Percentiles rank a stretch among this genome's conserved stretches.
Evolutionary conservation across 2,329 filamentous ascomycete genomes (phyloP).

Genomic region (Fusarium goolgardi): DNA sequence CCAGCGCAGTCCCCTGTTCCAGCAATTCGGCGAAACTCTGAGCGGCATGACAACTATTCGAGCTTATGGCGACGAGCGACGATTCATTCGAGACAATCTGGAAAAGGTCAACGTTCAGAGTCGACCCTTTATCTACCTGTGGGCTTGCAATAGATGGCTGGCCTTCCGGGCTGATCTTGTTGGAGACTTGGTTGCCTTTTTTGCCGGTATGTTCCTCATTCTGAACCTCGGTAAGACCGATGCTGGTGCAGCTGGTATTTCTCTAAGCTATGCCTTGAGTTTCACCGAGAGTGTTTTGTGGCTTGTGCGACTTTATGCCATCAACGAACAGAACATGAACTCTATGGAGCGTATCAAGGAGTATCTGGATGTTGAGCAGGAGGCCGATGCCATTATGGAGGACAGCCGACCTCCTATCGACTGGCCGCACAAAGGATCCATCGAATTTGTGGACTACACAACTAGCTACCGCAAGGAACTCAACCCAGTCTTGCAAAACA

Average conservation of each 20-base stretch:
- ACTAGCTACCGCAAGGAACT: constrained; percentile 90
- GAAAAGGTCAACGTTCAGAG: constrained; percentile 88
- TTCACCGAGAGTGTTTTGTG: constrained; percentile 98
- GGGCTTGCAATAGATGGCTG: constrained; percentile 97
- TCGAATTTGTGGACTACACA: constrained; percentile 90
- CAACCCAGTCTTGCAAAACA: constrained; percentile 83
- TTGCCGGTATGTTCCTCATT: constrained; percentile 91
- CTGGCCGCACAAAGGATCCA: constrained; percentile 87
- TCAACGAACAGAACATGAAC: constrained; percentile 99
- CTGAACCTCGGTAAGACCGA: constrained; percentile 85
- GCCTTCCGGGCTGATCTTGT: constrained; percentile 91
- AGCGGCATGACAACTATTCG: constrained; percentile 96
- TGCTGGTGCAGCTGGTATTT: constrained; percentile 91
- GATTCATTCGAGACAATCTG: constrained; percentile 94
- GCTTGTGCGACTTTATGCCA: constrained; percentile 92
- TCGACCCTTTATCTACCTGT: constrained; percentile 94
- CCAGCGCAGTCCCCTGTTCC: constrained; percentile 93
- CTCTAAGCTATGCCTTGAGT: constrained; percentile 93
- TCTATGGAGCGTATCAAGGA: constrained; percentile 97
- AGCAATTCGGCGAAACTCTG: constrained; percentile 96
- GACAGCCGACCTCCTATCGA: constrained; percentile 79
- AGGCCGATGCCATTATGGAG: constrained; percentile 81
- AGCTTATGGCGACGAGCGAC: constrained; percentile 92
- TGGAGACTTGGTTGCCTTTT: constrained; percentile 92
- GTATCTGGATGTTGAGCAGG: constrained; percentile 95